A percentile compares a stretch with the other conserved stretches of the same genome.
Evolutionary conservation across 2,329 filamentous ascomycete species (phyloP).

Genomic region (Fusarium compactum): DNA sequence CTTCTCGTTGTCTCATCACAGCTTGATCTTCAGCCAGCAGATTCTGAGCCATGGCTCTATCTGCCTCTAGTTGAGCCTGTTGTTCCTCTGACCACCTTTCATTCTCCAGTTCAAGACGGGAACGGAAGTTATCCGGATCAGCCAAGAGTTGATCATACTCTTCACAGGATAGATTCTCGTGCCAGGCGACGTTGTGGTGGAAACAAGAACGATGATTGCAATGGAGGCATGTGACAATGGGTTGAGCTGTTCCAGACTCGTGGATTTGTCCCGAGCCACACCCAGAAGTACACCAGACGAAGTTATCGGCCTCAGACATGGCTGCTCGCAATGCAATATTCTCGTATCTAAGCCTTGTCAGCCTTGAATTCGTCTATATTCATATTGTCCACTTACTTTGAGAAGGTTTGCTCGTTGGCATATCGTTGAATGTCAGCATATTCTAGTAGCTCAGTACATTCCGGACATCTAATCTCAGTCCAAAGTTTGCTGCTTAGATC

Average conservation of each 20-base stretch:
- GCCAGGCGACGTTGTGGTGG: slow-evolving; percentile 57
- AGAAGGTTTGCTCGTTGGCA: slow-evolving; percentile 59
- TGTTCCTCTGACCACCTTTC: slow-evolving; percentile 54
- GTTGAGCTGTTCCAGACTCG: slow-evolving; percentile 52
- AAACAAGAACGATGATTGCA: slow-evolving; percentile 59
- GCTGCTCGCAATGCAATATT: slow-evolving; percentile 57
- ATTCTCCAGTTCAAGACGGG: slow-evolving; percentile 53
- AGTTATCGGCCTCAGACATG: slow-evolving; percentile 59
- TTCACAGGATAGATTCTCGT: slow-evolving; percentile 56
- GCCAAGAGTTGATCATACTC: slow-evolving; percentile 57
- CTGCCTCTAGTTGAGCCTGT: slow-evolving; percentile 62
- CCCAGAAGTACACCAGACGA: slow-evolving; percentile 65
- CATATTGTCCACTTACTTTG: slow-evolving; percentile 49
- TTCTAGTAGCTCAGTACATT: slow-evolving; percentile 59
- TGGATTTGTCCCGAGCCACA: slow-evolving; percentile 68
- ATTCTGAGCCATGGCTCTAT: slow-evolving; percentile 52
- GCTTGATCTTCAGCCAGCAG: slow-evolving; percentile 50
- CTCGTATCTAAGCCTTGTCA: slow-evolving; percentile 54
- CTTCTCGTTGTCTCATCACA: slow-evolving; percentile 41
- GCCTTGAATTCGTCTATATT: neutral
- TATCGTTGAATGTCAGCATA: slow-evolving; percentile 60
- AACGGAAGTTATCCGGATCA: slow-evolving; percentile 56
- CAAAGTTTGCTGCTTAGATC: slow-evolving; percentile 54
- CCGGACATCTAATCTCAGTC: slow-evolving; percentile 64
- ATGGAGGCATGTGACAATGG: slow-evolving; percentile 57